Conservation (phyloP, 495 filamentous ascomycete species). For the Penicillium coprophilum region DNA sequence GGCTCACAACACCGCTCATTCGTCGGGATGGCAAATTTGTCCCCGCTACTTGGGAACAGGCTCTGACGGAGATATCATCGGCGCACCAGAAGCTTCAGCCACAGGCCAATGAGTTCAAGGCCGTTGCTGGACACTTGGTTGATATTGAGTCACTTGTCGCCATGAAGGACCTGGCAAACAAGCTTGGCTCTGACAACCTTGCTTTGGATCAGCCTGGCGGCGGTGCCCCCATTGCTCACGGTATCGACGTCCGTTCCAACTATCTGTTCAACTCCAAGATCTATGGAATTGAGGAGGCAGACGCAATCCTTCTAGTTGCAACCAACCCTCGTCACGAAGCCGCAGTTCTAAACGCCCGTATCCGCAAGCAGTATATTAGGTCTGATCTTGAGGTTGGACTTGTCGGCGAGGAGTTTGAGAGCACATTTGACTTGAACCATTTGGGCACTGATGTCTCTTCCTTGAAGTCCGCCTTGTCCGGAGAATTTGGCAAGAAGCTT, state of each 20-base stretch:
- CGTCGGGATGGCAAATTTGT: conserved; percentile 84
- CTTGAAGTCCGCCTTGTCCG: conserved; percentile 81
- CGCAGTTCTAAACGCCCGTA: conserved; percentile 90
- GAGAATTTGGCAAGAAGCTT: conserved; percentile 87
- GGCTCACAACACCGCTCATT: conserved; percentile 87
- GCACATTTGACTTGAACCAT: conserved; percentile 90
- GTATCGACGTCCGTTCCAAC: conserved; percentile 89
- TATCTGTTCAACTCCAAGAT: conserved; percentile 97
- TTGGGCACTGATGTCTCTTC: conserved; percentile 73
- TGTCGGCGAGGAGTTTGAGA: conserved; percentile 86
- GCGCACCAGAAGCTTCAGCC: conserved; percentile 73
- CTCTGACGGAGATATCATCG: conserved; percentile 76
- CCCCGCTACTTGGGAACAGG: conserved; percentile 92
- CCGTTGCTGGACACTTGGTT: conserved; percentile 82
- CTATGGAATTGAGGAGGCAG: conserved; percentile 87
- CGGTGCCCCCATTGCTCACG: conserved; percentile 81
- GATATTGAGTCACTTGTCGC: conserved; percentile 92
- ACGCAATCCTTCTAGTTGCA: conserved; percentile 86
- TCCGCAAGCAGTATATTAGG: conserved; percentile 94
- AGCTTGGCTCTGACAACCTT: conserved; percentile 92
- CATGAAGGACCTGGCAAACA: conserved; percentile 95
- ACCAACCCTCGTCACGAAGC: conserved; percentile 95
- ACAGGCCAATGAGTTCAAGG: conserved; percentile 92
- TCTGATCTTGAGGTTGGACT: conserved; percentile 92
- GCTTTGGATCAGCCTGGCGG: conserved; percentile 87